Conservation (phyloP, 352 stramenopile genomes). For the Phytophthora podocarpi region DNA sequence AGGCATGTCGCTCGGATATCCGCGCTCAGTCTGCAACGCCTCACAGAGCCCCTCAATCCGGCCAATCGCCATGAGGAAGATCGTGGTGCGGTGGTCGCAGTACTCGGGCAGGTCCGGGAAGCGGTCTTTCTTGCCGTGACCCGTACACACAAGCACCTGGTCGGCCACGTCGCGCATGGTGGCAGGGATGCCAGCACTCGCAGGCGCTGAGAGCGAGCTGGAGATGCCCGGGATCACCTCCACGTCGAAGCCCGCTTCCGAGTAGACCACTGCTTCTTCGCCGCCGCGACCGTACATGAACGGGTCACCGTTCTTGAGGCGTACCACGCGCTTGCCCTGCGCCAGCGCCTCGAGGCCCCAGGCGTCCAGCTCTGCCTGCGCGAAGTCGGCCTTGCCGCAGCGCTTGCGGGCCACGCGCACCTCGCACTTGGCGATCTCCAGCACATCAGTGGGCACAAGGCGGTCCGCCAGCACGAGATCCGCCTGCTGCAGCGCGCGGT, state of each 20-base stretch:
- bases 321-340: constrained; percentile 92
- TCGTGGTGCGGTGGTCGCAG: constrained; percentile 94
- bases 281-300: constrained; percentile 97
- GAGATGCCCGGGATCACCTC: constrained; percentile 94
- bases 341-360: constrained; percentile 90
- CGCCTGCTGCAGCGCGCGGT: constrained; percentile 80
- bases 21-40: constrained; percentile 73
- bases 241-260: constrained; percentile 75
- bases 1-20: constrained; percentile 91
- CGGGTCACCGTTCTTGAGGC: constrained; percentile 97
- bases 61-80: constrained; percentile 98
- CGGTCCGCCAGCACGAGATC: constrained; percentile 95
- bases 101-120: constrained; percentile 94
- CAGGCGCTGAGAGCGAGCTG: constrained; percentile 93
- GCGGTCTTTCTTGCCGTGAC: constrained; percentile 92
- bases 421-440: constrained; percentile 90
- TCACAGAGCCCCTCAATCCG: constrained; percentile 89
- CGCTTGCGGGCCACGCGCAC: constrained; percentile 93
- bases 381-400: constrained; percentile 94
- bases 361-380: constrained; percentile 94
- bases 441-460: constrained; percentile 91
- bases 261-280: constrained; percentile 92
- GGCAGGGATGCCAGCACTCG: constrained; percentile 94
- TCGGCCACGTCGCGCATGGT: constrained; percentile 96
- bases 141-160: constrained; percentile 93